A percentile compares a stretch with the other conserved stretches of the same genome.
These are phyloP conservation scores for Radiomyces spectabilis DNA, from an alignment of 192 early-diverging fungal species.

Conservation along the genomic window DNA sequence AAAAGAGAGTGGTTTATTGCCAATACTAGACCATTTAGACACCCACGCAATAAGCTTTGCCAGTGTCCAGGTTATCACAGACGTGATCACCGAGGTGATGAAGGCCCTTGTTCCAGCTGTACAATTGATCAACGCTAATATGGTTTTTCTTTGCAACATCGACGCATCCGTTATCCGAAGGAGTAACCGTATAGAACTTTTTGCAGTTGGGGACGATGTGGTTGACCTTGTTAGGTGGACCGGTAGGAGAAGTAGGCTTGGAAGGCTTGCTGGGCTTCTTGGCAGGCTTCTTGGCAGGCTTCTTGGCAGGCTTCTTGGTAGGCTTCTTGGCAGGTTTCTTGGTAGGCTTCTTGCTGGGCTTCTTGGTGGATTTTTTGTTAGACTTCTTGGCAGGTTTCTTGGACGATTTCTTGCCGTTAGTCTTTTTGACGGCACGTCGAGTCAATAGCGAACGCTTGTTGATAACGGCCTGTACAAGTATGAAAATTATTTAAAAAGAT, in stretches of 20 bases:
- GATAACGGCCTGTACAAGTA: not conserved
- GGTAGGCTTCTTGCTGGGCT: constrained; percentile 5
- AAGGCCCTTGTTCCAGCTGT: constrained; percentile 24
- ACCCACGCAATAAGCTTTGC: constrained; percentile 26
- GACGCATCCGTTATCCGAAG: constrained; percentile 5
- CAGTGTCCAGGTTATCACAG: constrained; percentile 27
- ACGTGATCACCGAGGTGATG: constrained; percentile 16
- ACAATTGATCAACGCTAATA: constrained; percentile 13
- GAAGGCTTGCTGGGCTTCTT: constrained; percentile 2
- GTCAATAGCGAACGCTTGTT: not conserved
- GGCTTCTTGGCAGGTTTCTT: not conserved
- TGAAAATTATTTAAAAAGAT: not conserved
- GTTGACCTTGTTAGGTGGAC: constrained; percentile 12
- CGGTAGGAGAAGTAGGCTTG: constrained; percentile 1
- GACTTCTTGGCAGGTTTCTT: constrained; percentile 11
- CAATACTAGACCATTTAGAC: too few relatives aligned
- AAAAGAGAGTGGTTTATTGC: too few relatives aligned
- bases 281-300: constrained; percentile 2
- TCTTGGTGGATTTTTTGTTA: constrained; percentile 4
- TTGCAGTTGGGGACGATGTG: constrained; percentile 20
- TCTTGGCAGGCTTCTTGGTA: constrained; percentile 3
- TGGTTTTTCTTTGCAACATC: constrained; percentile 3
- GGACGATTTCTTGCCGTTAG: not conserved
- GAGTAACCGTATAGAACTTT: constrained; percentile 9
- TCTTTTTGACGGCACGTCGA: not conserved